These are phyloP conservation scores for Coniochaeta ligniaria DNA, from an alignment of 2,329 filamentous ascomycete species.

Conservation along the genomic window DNA sequence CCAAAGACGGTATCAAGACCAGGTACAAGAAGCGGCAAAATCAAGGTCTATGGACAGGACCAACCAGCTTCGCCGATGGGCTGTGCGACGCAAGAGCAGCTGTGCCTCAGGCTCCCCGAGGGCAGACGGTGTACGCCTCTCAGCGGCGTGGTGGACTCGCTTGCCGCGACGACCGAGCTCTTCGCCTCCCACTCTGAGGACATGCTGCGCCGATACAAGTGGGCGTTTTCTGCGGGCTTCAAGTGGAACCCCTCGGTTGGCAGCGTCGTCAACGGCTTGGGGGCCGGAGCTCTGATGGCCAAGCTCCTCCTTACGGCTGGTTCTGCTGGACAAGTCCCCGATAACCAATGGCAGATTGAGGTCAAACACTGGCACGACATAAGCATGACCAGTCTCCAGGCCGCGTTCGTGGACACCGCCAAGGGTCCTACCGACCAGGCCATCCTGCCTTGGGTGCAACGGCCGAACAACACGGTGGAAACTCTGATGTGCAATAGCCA, in stretches of 20 bases:
- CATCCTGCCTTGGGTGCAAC: neutral
- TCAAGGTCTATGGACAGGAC: neutral
- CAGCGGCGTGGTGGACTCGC: neutral
- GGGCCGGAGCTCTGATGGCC: neutral
- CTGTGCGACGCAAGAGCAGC: neutral
- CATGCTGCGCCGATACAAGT: neutral
- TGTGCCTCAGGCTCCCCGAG: neutral
- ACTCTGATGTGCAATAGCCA: conserved; percentile 4
- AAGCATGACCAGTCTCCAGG: conserved; percentile 1
- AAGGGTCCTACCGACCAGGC: conserved; percentile 2
- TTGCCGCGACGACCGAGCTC: neutral
- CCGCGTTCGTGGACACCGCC: conserved; percentile 3
- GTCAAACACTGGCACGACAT: neutral
- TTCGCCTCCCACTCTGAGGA: neutral
- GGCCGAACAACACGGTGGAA: neutral
- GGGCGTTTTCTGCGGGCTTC: neutral
- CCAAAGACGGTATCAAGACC: neutral
- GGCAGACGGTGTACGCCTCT: neutral
- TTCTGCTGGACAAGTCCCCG: neutral
- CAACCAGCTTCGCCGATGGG: neutral
- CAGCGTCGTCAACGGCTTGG: neutral
- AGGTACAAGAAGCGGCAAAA: neutral
- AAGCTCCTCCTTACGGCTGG: neutral
- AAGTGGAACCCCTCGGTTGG: neutral
- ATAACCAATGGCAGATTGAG: neutral